phyloP scores from a whole-genome alignment of 768 basidiomycete species.

The Lentinula raphanica region DNA sequence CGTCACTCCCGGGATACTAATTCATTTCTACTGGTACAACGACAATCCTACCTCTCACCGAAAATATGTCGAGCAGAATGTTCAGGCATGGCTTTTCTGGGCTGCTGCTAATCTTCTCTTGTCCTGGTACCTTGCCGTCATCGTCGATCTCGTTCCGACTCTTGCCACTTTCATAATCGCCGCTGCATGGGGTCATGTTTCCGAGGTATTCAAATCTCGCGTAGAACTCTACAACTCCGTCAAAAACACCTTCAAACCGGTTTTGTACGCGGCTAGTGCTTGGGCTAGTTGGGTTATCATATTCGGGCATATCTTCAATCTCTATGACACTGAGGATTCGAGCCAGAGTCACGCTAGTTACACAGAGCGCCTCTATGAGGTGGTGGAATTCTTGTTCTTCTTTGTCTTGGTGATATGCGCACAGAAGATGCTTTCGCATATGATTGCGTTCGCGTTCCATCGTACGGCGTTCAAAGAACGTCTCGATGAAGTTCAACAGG shows the following conservation, averaged over 20 bases:
- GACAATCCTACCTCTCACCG: slow-evolving; percentile 51
- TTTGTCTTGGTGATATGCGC: slow-evolving; percentile 55
- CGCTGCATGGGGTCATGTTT: slow-evolving; percentile 70
- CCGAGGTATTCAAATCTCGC: slow-evolving; percentile 58
- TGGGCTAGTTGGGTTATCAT: slow-evolving; percentile 77
- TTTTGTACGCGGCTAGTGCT: slow-evolving; percentile 63
- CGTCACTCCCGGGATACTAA: slow-evolving; percentile 53
- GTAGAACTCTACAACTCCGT: slow-evolving; percentile 68
- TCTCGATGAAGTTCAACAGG: slow-evolving; percentile 46
- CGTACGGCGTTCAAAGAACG: slow-evolving; percentile 74
- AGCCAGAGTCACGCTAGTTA: slow-evolving; percentile 52
- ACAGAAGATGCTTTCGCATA: slow-evolving; percentile 67
- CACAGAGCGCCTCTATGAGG: slow-evolving; percentile 55
- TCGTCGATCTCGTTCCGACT: slow-evolving; percentile 64
- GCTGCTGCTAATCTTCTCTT: slow-evolving; percentile 70
- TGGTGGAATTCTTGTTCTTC: slow-evolving; percentile 73
- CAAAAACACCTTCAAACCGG: slow-evolving; percentile 65
- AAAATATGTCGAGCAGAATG: slow-evolving; percentile 56
- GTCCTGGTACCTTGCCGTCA: slow-evolving; percentile 74
- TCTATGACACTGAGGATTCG: slow-evolving; percentile 40
- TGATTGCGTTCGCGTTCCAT: slow-evolving; percentile 73
- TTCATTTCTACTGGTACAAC: slow-evolving; percentile 70
- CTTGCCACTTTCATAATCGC: slow-evolving; percentile 48
- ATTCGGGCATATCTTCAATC: slow-evolving; percentile 57
- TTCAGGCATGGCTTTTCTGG: slow-evolving; percentile 81